These are phyloP conservation scores for Penicillium ochrochloron DNA, from an alignment of 495 filamentous ascomycete species.

Conservation along the genomic window DNA sequence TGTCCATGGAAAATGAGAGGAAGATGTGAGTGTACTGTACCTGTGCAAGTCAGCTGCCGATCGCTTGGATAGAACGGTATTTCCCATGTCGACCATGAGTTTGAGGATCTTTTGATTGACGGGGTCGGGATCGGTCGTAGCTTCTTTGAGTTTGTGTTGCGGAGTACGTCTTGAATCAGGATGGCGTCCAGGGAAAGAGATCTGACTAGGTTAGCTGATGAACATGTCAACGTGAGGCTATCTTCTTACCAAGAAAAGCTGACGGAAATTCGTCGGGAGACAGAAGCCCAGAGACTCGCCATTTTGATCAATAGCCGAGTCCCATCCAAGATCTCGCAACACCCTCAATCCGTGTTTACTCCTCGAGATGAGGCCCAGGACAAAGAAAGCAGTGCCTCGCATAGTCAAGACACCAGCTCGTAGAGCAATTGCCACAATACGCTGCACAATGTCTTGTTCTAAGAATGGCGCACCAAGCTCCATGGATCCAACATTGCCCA, in stretches of 20 bases:
- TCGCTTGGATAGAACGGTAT: slow-evolving; percentile 82
- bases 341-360: slow-evolving; percentile 93
- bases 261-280: slow-evolving; percentile 76
- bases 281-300: slow-evolving; percentile 86
- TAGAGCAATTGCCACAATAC: slow-evolving; percentile 86
- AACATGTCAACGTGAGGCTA: slow-evolving; percentile 16
- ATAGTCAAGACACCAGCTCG: slow-evolving; percentile 85
- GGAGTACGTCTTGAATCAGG: slow-evolving; percentile 43
- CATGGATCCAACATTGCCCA: slow-evolving; percentile 98
- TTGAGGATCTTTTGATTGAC: slow-evolving; percentile 75
- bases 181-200: slow-evolving; percentile 45
- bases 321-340: slow-evolving; percentile 84
- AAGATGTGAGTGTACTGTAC: slow-evolving; percentile 33
- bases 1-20: neutral
- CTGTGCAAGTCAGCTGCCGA: slow-evolving; percentile 71
- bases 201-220: slow-evolving; percentile 29
- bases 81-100: slow-evolving; percentile 83
- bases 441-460: slow-evolving; percentile 79
- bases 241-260: slow-evolving; percentile 68
- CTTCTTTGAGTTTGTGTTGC: slow-evolving; percentile 48
- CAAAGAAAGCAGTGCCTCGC: slow-evolving; percentile 95
- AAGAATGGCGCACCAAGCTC: slow-evolving; percentile 93
- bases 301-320: slow-evolving; percentile 81
- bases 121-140: slow-evolving; percentile 63
- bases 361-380: slow-evolving; percentile 87